These are phyloP conservation scores for Clausena lansium DNA, from an alignment of 345 rosid species.

Conservation along the genomic window DNA sequence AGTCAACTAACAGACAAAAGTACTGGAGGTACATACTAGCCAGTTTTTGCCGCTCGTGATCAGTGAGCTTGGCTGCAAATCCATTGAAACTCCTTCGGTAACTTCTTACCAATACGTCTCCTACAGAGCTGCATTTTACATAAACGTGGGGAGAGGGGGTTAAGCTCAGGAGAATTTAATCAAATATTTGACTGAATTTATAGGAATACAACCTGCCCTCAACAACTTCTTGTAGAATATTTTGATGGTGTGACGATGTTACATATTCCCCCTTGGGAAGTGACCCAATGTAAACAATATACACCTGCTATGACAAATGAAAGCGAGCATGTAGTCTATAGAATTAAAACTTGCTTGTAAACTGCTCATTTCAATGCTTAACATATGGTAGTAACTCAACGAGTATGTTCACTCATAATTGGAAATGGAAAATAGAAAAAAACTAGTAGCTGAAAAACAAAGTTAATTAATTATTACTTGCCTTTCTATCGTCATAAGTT, in stretches of 20 bases:
- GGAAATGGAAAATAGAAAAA: not conserved
- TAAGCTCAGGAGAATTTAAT: not conserved
- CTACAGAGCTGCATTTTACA: conserved; percentile 4
- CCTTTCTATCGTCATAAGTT: not conserved
- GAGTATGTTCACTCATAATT: not conserved
- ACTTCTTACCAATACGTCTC: conserved; percentile 27
- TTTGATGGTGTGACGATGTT: conserved; percentile 24
- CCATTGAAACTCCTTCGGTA: conserved; percentile 47
- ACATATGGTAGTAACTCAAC: too few relatives aligned
- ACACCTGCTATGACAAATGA: conserved; percentile 13
- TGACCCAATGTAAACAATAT: conserved; percentile 46
- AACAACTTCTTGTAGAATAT: conserved; percentile 23
- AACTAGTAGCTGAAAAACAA: not conserved
- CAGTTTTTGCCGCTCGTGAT: conserved; percentile 29
- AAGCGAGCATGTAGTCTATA: not conserved
- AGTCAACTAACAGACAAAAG: too few relatives aligned
- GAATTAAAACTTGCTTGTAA: too few relatives aligned
- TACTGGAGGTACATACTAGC: conserved; percentile 21
- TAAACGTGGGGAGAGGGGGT: too few relatives aligned
- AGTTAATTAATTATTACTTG: not conserved
- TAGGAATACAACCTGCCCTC: conserved; percentile 7
- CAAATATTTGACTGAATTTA: not conserved
- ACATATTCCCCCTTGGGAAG: conserved; percentile 22
- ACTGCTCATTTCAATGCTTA: too few relatives aligned
- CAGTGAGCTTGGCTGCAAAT: conserved; percentile 43